A percentile compares a stretch with the other conserved stretches of the same genome.
phyloP scores from a whole-genome alignment of 2,329 filamentous ascomycete genomes.

The Xylariaceae sp. region DNA sequence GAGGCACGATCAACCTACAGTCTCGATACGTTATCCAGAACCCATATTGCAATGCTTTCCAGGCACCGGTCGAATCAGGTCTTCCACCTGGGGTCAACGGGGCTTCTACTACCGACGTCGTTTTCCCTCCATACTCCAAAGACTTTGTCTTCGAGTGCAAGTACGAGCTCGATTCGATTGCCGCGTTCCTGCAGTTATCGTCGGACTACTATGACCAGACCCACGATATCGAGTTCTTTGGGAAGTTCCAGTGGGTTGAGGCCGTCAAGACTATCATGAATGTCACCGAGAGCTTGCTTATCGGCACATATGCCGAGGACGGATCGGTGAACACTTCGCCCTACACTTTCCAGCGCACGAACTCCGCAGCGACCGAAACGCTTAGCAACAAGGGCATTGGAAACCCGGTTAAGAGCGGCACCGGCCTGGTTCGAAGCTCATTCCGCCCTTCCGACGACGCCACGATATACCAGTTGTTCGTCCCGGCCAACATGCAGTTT shows the following conservation, averaged over 20 bases:
- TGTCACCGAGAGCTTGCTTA: slow-evolving; percentile 43
- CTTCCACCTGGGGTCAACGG: slow-evolving; percentile 55
- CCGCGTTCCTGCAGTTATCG: slow-evolving; percentile 67
- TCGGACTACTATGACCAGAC: slow-evolving; percentile 70
- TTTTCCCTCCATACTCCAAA: slow-evolving; percentile 61
- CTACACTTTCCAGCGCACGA: slow-evolving; percentile 68
- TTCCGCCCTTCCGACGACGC: slow-evolving; percentile 79
- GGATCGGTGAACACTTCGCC: slow-evolving; percentile 49
- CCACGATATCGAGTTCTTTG: slow-evolving; percentile 61
- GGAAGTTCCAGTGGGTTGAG: slow-evolving; percentile 62
- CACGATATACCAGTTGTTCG: slow-evolving; percentile 71
- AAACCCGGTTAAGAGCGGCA: slow-evolving; percentile 65
- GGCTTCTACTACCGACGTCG: slow-evolving; percentile 56
- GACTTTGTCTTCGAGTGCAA: slow-evolving; percentile 77
- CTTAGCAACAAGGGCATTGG: slow-evolving; percentile 63
- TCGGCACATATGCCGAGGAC: slow-evolving; percentile 61
- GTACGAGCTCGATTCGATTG: slow-evolving; percentile 77
- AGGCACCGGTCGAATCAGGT: slow-evolving; percentile 73
- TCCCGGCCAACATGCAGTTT: slow-evolving; percentile 73
- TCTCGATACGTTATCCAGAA: slow-evolving; percentile 63
- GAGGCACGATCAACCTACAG: slow-evolving; percentile 73
- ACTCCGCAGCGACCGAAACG: slow-evolving; percentile 67
- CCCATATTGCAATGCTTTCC: slow-evolving; percentile 93
- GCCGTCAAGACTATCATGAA: slow-evolving; percentile 61
- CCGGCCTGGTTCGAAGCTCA: slow-evolving; percentile 68